Percentiles rank a stretch among this genome's conserved stretches.
Conservation (phyloP, 352 stramenopile species). For the Blastocystis sp. region DNA sequence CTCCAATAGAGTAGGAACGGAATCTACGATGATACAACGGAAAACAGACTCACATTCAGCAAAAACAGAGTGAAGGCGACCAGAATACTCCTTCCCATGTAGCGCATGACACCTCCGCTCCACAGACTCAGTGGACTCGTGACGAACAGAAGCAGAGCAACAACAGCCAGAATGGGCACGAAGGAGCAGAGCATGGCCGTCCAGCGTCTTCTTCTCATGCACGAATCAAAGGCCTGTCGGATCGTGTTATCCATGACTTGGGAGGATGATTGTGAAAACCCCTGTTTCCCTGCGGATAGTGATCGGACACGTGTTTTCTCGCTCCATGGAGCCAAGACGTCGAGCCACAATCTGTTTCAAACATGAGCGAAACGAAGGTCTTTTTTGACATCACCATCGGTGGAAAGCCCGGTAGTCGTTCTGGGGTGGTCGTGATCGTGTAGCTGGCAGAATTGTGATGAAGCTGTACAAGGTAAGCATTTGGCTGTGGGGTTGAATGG, state of each 20-base stretch:
- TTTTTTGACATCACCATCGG: conserved; percentile 88
- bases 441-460: conserved; percentile 90
- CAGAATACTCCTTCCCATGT: neutral
- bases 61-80: neutral
- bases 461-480: conserved; percentile 83
- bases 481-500: neutral
- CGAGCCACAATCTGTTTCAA: neutral
- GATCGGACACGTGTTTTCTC: too few relatives aligned
- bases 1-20: neutral
- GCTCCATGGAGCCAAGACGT: too few relatives aligned
- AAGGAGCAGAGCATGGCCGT: neutral
- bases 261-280: too few relatives aligned
- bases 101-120: neutral
- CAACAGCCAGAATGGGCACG: neutral
- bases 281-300: too few relatives aligned
- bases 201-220: conserved; percentile 4
- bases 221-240: neutral
- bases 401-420: conserved; percentile 74
- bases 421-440: neutral
- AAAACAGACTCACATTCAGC: conserved; percentile 5
- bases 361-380: conserved; percentile 78
- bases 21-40: neutral
- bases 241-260: neutral
- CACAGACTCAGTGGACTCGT: neutral
- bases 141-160: neutral